Evolutionary conservation across 2,329 filamentous ascomycete species (phyloP), one percentile per base, ranked within the genome.

Genomic region (Aspergillus quadrilineatus): DNA sequence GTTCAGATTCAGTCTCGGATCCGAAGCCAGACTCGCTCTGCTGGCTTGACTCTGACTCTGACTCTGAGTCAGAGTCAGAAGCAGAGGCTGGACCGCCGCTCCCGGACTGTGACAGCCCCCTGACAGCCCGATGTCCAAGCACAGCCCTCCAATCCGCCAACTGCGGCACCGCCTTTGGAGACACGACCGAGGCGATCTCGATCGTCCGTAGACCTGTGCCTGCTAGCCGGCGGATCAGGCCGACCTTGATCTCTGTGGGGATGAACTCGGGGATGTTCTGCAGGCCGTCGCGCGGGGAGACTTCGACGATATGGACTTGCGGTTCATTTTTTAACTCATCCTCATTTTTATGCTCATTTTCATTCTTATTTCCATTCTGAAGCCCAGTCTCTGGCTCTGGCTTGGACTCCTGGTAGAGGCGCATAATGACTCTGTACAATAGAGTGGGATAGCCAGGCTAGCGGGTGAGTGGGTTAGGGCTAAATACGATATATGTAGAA

Each of bases 101-200:
- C 6, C 39, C 6, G 22, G 5, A n/a, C 17, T 15, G n/a, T 15
- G 22, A 42, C 39, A 42, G 6, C n/a, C n/a, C 2, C 39, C 14
- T 17, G 39, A 42, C 14, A 8, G 2, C n/a, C 6, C 7, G n/a
- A 22, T 22, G 7, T 15, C 6, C 39, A 7, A 71, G 53, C 1
- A 74, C 53, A 10, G 66, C 59, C n/a, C 65, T 63, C 58, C 68
- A 69, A 50, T 74, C 72, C 6, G 69, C 66, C 50, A 90, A 85
- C 80, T 94, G 90, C 3, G 91, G 90, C 48, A 92, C 87, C 83
- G 88, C 92, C 83, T 89, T 91, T 1, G 90, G 89, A 46, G 88
- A 84, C 9, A 95, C 90, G 67, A 95, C 91, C 1, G 88, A 89
- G 0, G 90, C 90, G 22, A 89, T 86, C 72, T 95, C 90, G 60